Evolutionary conservation across 163 green algal species (phyloP).

Genomic region (Chloromonas sp.): DNA sequence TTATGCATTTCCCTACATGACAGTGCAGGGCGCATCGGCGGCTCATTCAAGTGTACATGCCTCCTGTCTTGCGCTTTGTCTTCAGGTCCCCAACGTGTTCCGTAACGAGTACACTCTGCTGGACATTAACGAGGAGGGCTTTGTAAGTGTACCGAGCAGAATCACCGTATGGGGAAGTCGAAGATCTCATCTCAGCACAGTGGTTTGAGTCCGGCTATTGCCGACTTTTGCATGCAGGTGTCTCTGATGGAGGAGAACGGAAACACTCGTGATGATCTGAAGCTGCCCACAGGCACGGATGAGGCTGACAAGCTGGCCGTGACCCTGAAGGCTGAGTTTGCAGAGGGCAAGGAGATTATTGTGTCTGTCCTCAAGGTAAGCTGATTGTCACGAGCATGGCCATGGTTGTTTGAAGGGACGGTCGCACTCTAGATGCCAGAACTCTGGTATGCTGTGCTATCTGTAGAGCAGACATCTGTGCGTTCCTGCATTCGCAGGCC

Average conservation of each 20-base stretch:
- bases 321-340: constrained; percentile 81
- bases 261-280: constrained; percentile 93
- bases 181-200: background rate
- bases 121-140: constrained; percentile 96
- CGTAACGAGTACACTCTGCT: constrained; percentile 92
- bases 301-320: constrained; percentile 82
- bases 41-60: background rate
- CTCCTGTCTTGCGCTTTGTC: background rate
- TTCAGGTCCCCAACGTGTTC: constrained; percentile 85
- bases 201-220: background rate
- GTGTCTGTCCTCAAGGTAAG: constrained; percentile 88
- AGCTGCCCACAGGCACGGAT: constrained; percentile 86
- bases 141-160: constrained; percentile 58
- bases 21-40: background rate
- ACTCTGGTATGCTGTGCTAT: too few species aligned
- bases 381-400: too few species aligned
- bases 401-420: too few species aligned
- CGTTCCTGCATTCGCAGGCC: background rate
- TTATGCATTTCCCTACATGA: too few species aligned
- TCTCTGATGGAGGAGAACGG: constrained; percentile 85
- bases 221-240: constrained; percentile 36
- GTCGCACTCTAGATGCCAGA: too few species aligned
- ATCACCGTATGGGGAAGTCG: background rate
- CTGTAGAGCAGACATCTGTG: too few species aligned
- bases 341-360: constrained; percentile 87